Base-by-base conservation (phyloP, 495 filamentous ascomycete genomes). In the Podospora appendiculata region DNA sequence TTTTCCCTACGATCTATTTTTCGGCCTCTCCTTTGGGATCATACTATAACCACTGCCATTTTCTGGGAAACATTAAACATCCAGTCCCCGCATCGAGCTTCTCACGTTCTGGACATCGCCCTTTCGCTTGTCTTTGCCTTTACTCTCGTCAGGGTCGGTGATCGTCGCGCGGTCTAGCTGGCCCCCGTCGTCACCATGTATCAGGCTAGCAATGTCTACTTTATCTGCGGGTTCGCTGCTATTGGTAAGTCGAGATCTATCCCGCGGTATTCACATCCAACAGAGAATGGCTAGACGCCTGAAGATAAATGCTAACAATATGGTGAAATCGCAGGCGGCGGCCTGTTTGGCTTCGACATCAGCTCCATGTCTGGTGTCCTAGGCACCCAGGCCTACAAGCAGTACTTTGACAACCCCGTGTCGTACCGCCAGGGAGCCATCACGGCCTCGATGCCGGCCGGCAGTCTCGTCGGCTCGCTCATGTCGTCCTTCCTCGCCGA, bases 271-370 rank as follows among this genome's bases (percentile, higher is more conserved):
- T n/a, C n/a, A n/a, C n/a, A n/a, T n/a, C n/a, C 16, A 19, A 8
- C 8, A n/a, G n/a, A n/a, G n/a, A n/a, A n/a, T n/a, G n/a, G n/a
- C n/a, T n/a, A n/a, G n/a, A n/a, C n/a, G n/a, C n/a, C n/a, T n/a
- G n/a, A n/a, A n/a, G n/a, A 17, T 3, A 41, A 40, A 50, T 50
- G 47, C 38, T 41, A 14, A 48, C 18, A 8, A 17, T 13, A 12
- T 44, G 41, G 9, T 9, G 18, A 8, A 40, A n/a, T 25, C 25
- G 16, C 34, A 80, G 81, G 83, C 64, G 83, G 83, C 51, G 81
- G 77, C 35, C 72, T 86, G 34, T 88, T 88, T 63, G 85, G 85
- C 61, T 88, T 87, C 68, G 85, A 88, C 64, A 87, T 88, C 61
- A 78, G 75, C 36, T 81, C 77, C 40, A 86, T 88, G 83, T 79